Percentiles rank a stretch among this genome's conserved stretches.
These are phyloP conservation scores for Erigeron philadelphicus DNA, from an alignment of 140 eudicot genomes.

Conservation along the genomic window DNA sequence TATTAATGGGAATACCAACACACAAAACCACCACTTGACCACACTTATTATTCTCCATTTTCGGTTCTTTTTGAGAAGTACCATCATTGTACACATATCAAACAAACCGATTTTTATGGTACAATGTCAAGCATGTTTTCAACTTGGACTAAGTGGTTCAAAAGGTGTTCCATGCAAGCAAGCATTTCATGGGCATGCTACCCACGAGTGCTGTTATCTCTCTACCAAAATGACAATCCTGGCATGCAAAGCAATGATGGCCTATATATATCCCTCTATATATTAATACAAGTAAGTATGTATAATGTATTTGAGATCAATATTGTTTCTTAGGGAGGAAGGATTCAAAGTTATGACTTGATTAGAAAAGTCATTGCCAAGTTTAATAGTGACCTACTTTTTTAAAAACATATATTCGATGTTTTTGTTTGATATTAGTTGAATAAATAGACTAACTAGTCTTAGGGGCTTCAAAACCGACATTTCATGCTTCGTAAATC, in stretches of 20 bases:
- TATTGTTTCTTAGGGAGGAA: neutral
- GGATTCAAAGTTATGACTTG: neutral
- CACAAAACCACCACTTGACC: slow-evolving; percentile 20
- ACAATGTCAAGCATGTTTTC: slow-evolving; percentile 19
- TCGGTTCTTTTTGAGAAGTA: slow-evolving; percentile 23
- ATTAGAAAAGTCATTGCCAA: no score
- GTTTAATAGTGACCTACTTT: neutral
- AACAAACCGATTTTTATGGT: slow-evolving; percentile 19
- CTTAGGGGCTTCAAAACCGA: neutral
- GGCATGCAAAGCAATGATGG: slow-evolving; percentile 13
- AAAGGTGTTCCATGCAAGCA: slow-evolving; percentile 19
- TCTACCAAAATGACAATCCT: slow-evolving; percentile 5
- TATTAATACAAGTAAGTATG: no score
- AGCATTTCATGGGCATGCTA: slow-evolving; percentile 14
- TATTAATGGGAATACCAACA: slow-evolving; percentile 25
- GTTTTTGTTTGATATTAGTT: neutral
- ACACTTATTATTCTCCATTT: slow-evolving; percentile 24
- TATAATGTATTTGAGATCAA: no score
- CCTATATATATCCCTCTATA: neutral
- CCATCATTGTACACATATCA: slow-evolving; percentile 25
- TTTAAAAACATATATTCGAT: neutral
- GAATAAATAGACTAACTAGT: neutral
- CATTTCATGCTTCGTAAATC: neutral
- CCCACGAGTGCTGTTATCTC: slow-evolving; percentile 7
- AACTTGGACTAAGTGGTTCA: slow-evolving; percentile 17